phyloP scores from a whole-genome alignment of 805 yeast species.

The Candida alai region DNA sequence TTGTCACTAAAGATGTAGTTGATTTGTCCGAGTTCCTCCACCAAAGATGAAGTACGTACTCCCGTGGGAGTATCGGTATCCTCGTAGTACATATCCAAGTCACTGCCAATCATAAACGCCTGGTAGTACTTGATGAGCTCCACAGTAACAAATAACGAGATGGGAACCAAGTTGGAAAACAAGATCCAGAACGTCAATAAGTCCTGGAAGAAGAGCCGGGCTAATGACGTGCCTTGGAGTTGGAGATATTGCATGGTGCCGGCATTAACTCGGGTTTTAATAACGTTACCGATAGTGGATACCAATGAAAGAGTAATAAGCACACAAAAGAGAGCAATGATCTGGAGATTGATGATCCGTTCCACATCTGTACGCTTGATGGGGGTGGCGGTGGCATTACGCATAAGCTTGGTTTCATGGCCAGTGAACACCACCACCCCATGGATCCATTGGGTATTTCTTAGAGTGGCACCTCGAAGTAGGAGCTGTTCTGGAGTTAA shows the following conservation, averaged over 20 bases:
- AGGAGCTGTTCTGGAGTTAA: constrained; percentile 87
- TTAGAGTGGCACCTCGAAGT: constrained; percentile 89
- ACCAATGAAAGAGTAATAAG: constrained; percentile 71
- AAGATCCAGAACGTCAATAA: constrained; percentile 93
- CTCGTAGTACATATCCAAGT: constrained; percentile 86
- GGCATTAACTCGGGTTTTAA: constrained; percentile 55
- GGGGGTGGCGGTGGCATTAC: constrained; percentile 98
- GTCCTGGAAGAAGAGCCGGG: constrained; percentile 76
- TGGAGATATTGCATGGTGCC: constrained; percentile 58
- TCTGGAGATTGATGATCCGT: constrained; percentile 88
- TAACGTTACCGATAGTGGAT: constrained; percentile 85
- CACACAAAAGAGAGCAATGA: constrained; percentile 79
- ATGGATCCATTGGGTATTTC: constrained; percentile 93
- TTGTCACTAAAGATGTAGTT: constrained; percentile 95
- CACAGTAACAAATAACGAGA: constrained; percentile 92
- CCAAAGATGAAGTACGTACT: constrained; percentile 91
- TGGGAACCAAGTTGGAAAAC: constrained; percentile 96
- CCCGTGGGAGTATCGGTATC: constrained; percentile 91
- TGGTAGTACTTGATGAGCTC: constrained; percentile 94
- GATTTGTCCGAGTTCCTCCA: constrained; percentile 96
- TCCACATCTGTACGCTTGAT: constrained; percentile 97
- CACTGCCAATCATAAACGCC: constrained; percentile 90
- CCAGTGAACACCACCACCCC: constrained; percentile 96
- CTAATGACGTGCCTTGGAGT: constrained; percentile 64
- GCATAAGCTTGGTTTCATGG: constrained; percentile 96